Base-by-base conservation (phyloP, 2,329 filamentous ascomycete genomes). In the Fusarium papillatum region DNA sequence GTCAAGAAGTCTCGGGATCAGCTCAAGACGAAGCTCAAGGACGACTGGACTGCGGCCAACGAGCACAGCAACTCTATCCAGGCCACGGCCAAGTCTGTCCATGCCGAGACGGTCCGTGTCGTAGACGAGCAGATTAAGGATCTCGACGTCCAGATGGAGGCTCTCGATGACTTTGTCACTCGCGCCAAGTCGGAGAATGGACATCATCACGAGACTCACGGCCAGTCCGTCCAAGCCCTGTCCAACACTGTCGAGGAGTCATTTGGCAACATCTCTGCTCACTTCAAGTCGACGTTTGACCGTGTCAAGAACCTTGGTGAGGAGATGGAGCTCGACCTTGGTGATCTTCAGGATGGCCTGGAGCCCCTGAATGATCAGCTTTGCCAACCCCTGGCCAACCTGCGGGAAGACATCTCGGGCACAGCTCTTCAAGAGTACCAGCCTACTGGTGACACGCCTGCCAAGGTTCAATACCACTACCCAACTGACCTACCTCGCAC, bases 111-210 rank as follows among this genome's bases (percentile, higher is more conserved):
- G 0, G 92, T 98, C 36, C 93, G 93, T 9, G 96, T 97, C 69
- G 96, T 98, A 16, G 94, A 96, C 80, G 93, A 94, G 69, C 97
- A 99, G 85, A 94, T 97, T 86, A 90, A 91, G 68, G 95, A 98
- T 77, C 93, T 99, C 81, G 93, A 94, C 72, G 90, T 89, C n/a
- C 95, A 98, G 83, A 96, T 99, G 90, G 91, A 93, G 68, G 94
- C 95, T 2, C 89, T 99, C 10, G 96, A 98, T 80, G 95, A 96
- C 76, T 98, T 98, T 79, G 95, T 98, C 46, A 90, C 93, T 38
- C 92, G 94, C 38, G 95, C 97, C 62, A 92, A 93, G 71, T 91
- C 90, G 2, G 94, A 97, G 80, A 98, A 98, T 82, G 91, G 93
- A 36, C 87, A 88, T 22, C 95, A 98, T 81, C 93, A 97, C 82